These are phyloP conservation scores for Babesia gibsoni DNA, from an alignment of 169 alveolate species.

Conservation along the genomic window DNA sequence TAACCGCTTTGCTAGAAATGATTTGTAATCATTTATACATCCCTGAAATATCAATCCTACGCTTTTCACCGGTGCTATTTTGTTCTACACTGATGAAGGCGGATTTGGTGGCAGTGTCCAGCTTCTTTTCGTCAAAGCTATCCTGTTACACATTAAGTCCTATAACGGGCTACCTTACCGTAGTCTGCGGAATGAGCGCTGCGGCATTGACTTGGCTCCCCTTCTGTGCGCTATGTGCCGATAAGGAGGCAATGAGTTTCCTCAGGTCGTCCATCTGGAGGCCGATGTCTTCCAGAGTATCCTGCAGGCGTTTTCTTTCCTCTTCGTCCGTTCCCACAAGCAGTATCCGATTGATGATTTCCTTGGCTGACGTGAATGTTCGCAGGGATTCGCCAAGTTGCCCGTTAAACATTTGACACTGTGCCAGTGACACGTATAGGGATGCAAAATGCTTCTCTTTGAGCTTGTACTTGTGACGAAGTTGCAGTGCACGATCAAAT, in stretches of 20 bases:
- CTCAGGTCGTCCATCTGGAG: slow-evolving; percentile 49
- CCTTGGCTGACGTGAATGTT: slow-evolving; percentile 21
- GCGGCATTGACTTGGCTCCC: slow-evolving; percentile 68
- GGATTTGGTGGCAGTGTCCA: slow-evolving; percentile 26
- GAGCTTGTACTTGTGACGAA: slow-evolving; percentile 38
- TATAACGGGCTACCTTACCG: slow-evolving; percentile 11
- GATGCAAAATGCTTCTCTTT: slow-evolving; percentile 41
- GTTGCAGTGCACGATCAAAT: slow-evolving; percentile 47
- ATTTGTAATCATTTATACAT: slow-evolving; percentile 12
- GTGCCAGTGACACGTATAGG: slow-evolving; percentile 62
- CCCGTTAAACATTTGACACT: slow-evolving; percentile 60
- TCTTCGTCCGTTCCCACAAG: slow-evolving; percentile 19
- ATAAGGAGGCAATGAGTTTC: slow-evolving; percentile 31
- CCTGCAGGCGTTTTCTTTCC: slow-evolving; percentile 10
- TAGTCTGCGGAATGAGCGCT: slow-evolving; percentile 51
- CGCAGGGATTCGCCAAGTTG: slow-evolving; percentile 31
- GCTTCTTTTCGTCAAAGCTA: slow-evolving; percentile 38
- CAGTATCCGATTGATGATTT: slow-evolving; percentile 18
- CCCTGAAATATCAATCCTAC: slow-evolving; percentile 28
- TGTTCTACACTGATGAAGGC: slow-evolving; percentile 6
- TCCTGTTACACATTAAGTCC: slow-evolving; percentile 1
- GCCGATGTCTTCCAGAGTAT: slow-evolving; percentile 54
- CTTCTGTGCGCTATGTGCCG: not conserved
- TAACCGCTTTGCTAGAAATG: too few relatives aligned
- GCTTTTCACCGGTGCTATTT: slow-evolving; percentile 16